Conservation (phyloP, 805 yeast species). For the Aciculoconidium aculeatum region DNA sequence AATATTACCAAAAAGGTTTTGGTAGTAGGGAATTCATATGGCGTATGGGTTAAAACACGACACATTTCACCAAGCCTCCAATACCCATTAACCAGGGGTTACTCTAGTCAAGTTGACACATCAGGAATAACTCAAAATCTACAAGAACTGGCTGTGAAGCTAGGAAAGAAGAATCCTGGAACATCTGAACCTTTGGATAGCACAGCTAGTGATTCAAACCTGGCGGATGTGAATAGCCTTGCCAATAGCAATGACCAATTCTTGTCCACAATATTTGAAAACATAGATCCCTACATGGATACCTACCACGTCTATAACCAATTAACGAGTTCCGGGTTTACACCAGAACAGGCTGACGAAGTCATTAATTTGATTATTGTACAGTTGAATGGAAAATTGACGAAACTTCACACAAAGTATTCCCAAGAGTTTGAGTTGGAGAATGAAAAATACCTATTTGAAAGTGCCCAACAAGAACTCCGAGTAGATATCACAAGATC, state of each 20-base stretch:
- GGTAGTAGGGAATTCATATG: too few relatives aligned
- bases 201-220: too few relatives aligned
- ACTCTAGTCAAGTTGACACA: too few relatives aligned
- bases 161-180: too few relatives aligned
- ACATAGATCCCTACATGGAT: conserved; percentile 40
- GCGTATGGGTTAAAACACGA: too few relatives aligned
- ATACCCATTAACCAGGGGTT: too few relatives aligned
- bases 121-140: too few relatives aligned
- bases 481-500: conserved; percentile 70
- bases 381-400: conserved; percentile 36
- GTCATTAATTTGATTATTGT: conserved; percentile 45
- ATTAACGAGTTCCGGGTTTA: conserved; percentile 52
- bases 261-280: conserved; percentile 55
- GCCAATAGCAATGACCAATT: conserved; percentile 13
- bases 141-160: too few relatives aligned
- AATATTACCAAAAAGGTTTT: too few relatives aligned
- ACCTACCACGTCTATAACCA: conserved; percentile 49
- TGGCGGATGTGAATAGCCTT: too few relatives aligned
- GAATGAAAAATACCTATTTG: conserved; percentile 82
- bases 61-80: too few relatives aligned
- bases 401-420: conserved; percentile 41
- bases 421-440: conserved; percentile 65
- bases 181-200: too few relatives aligned
- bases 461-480: conserved; percentile 87
- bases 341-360: conserved; percentile 53